A percentile compares a stretch with the other conserved stretches of the same genome.
These are phyloP conservation scores for Fraxinus floribunda DNA, from an alignment of 305 asterid genomes.

Conservation along the genomic window DNA sequence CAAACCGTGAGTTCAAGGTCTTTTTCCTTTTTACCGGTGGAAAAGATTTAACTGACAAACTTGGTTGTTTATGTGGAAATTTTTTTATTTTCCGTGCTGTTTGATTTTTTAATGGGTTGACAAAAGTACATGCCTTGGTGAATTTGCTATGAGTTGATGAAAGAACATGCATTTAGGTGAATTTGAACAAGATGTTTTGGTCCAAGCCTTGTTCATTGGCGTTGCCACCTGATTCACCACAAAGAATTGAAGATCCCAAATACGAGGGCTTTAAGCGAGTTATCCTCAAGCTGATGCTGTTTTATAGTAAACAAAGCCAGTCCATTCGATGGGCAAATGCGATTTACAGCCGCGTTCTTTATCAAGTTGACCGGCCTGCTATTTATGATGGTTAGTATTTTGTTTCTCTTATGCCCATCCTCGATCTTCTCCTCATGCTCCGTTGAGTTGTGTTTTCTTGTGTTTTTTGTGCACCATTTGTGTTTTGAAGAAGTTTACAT, in stretches of 20 bases:
- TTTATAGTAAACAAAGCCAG: constrained; percentile 88
- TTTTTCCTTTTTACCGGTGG: not conserved
- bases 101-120: not conserved
- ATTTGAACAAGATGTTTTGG: constrained; percentile 85
- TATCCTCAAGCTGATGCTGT: constrained; percentile 61
- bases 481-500: not conserved
- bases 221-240: constrained; percentile 63
- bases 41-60: not conserved
- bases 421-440: not conserved
- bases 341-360: constrained; percentile 59
- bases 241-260: constrained; percentile 67
- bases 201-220: constrained; percentile 85
- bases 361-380: constrained; percentile 80
- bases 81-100: constrained; percentile 3
- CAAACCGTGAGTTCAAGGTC: not conserved
- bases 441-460: not conserved
- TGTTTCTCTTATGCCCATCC: constrained; percentile 9
- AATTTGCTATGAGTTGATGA: constrained; percentile 22
- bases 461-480: not conserved
- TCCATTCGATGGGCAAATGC: constrained; percentile 83
- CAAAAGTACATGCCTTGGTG: constrained; percentile 39
- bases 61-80: not conserved
- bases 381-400: constrained; percentile 70
- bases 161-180: constrained; percentile 49
- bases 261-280: constrained; percentile 60